Evolutionary conservation across 768 basidiomycete genomes (phyloP).

Genomic region (Phaeolepiota aurea): DNA sequence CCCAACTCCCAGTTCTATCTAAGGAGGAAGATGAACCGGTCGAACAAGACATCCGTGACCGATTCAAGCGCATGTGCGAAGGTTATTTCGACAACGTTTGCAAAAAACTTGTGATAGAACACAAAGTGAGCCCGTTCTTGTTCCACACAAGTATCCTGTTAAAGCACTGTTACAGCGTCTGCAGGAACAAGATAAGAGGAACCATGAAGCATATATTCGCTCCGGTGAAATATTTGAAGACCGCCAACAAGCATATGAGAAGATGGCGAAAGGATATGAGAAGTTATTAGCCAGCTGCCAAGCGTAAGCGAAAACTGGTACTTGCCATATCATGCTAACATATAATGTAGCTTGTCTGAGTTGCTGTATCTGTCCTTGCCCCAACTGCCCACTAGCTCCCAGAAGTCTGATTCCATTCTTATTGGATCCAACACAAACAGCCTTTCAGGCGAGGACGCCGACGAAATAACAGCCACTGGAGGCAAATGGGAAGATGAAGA

Average conservation of each 20-base stretch:
- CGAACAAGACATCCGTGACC: slow-evolving; percentile 77
- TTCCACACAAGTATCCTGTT: not conserved
- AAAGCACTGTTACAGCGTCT: slow-evolving; percentile 49
- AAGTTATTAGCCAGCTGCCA: slow-evolving; percentile 85
- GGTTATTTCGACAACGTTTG: slow-evolving; percentile 88
- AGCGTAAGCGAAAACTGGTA: slow-evolving; percentile 40
- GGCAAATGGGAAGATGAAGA: slow-evolving; percentile 99
- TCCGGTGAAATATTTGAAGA: slow-evolving; percentile 99
- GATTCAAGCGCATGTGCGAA: slow-evolving; percentile 89
- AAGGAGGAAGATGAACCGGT: slow-evolving; percentile 69
- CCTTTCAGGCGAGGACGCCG: slow-evolving; percentile 41
- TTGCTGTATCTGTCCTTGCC: slow-evolving; percentile 81
- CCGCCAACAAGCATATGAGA: slow-evolving; percentile 96
- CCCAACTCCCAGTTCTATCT: slow-evolving; percentile 29
- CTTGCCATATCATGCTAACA: slow-evolving; percentile 7
- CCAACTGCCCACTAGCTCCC: slow-evolving; percentile 70
- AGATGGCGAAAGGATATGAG: slow-evolving; percentile 95
- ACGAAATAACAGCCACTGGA: slow-evolving; percentile 46
- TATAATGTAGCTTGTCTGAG: slow-evolving; percentile 67
- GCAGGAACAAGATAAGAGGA: slow-evolving; percentile 93
- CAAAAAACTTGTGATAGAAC: slow-evolving; percentile 88
- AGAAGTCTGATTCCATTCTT: slow-evolving; percentile 75
- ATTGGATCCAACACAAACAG: slow-evolving; percentile 46
- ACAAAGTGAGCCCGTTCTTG: slow-evolving; percentile 49
- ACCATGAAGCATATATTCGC: slow-evolving; percentile 98